phyloP scores from a whole-genome alignment of 2,329 filamentous ascomycete genomes.

The Hysterium pulicare region DNA sequence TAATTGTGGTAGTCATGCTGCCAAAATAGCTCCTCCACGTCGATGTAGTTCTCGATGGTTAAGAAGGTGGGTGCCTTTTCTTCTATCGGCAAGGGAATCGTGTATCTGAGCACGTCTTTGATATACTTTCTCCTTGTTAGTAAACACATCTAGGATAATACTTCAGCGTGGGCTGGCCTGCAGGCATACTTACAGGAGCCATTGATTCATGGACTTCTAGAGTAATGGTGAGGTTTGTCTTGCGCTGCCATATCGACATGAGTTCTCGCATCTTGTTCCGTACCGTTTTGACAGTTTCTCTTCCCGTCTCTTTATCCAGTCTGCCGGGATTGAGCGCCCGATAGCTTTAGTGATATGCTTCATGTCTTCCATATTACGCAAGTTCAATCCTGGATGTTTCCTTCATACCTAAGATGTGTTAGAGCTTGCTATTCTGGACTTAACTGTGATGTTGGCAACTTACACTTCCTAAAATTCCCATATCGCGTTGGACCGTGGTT shows the following conservation, averaged over 20 bases:
- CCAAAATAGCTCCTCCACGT: conserved; percentile 1
- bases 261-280: conserved; percentile 2
- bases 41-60: background rate
- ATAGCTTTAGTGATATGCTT: conserved; percentile 2
- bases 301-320: background rate
- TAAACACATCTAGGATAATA: background rate
- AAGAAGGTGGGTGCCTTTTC: conserved; percentile 2
- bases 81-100: conserved; percentile 1
- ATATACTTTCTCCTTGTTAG: conserved; percentile 3
- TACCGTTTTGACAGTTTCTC: conserved; percentile 2
- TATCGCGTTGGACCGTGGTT: conserved; percentile 1
- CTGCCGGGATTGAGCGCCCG: background rate
- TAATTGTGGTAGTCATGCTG: conserved; percentile 1
- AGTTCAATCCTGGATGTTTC: conserved; percentile 1
- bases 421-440: conserved; percentile 2
- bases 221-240: conserved; percentile 1
- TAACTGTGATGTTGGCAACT: background rate
- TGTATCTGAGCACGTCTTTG: conserved; percentile 2
- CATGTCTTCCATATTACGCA: conserved; percentile 2
- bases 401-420: conserved; percentile 3
- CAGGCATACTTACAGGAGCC: conserved; percentile 1
- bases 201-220: conserved; percentile 1
- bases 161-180: background rate
- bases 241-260: conserved; percentile 1
- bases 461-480: conserved; percentile 1